Percentiles rank a stretch among this genome's conserved stretches.
phyloP scores from a whole-genome alignment of 768 basidiomycete species.

The Candolleomyces efflorescens region DNA sequence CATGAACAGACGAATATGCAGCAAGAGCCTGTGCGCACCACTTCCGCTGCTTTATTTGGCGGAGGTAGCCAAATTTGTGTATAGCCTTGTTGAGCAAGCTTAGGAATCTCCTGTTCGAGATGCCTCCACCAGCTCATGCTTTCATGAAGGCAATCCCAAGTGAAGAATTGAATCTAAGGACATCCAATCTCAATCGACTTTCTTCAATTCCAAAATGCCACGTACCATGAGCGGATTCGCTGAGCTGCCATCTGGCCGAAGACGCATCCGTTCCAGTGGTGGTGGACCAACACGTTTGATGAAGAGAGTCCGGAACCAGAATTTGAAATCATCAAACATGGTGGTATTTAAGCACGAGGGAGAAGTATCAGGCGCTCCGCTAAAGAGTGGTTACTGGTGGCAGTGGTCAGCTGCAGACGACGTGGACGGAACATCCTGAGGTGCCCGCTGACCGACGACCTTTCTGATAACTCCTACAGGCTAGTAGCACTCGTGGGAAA shows the following conservation, averaged over 20 bases:
- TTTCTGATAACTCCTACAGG: not conserved
- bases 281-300: constrained; percentile 19
- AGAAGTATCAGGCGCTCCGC: not conserved
- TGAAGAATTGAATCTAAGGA: constrained; percentile 74
- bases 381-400: not conserved
- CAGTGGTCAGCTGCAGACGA: not conserved
- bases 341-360: not conserved
- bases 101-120: constrained; percentile 61
- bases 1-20: not conserved
- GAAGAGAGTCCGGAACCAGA: constrained; percentile 12
- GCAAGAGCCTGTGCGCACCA: constrained; percentile 29
- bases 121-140: constrained; percentile 78
- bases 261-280: constrained; percentile 56
- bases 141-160: constrained; percentile 64
- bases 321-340: constrained; percentile 13
- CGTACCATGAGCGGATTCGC: constrained; percentile 69
- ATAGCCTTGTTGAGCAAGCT: constrained; percentile 61
- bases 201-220: not conserved
- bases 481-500: not conserved
- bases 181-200: not conserved
- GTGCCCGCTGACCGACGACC: not conserved
- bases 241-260: constrained; percentile 44
- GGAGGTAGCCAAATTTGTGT: constrained; percentile 85
- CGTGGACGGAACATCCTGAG: not conserved
- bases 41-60: constrained; percentile 70